Percentiles rank a stretch among this genome's conserved stretches.
These are phyloP conservation scores for Pholiota molesta DNA, from an alignment of 768 basidiomycete genomes.

Conservation along the genomic window DNA sequence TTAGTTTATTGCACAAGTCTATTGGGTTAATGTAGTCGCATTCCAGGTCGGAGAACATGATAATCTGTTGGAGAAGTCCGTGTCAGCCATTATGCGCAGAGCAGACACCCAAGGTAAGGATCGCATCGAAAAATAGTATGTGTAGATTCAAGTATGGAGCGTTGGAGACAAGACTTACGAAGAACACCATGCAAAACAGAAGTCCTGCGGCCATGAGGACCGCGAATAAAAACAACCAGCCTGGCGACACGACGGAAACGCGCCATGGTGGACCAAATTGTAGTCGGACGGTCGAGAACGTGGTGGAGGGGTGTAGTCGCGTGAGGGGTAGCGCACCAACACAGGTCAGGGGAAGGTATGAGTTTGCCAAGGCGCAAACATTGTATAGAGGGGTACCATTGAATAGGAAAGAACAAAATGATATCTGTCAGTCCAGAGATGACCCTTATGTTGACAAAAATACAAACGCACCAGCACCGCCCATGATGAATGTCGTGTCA, in stretches of 20 bases:
- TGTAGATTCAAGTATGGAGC: too few relatives aligned
- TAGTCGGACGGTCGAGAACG: constrained; percentile 4
- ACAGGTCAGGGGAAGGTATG: neutral
- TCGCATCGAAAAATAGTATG: constrained; percentile 1
- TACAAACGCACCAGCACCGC: constrained; percentile 41
- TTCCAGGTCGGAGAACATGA: constrained; percentile 99
- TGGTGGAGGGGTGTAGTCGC: neutral
- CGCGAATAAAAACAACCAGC: constrained; percentile 96
- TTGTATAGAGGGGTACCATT: neutral
- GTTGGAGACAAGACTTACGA: constrained; percentile 60
- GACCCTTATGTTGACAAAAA: neutral
- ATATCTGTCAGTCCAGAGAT: neutral
- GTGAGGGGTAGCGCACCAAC: neutral
- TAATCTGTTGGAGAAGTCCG: constrained; percentile 63
- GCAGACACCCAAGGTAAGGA: neutral
- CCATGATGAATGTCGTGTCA: constrained; percentile 35
- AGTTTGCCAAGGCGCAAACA: neutral
- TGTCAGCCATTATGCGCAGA: neutral
- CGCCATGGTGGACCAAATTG: neutral
- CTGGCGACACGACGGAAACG: constrained; percentile 39
- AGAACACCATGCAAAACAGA: constrained; percentile 99
- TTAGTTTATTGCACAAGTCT: constrained; percentile 99
- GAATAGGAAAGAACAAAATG: neutral
- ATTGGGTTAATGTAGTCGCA: constrained; percentile 99
- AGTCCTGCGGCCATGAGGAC: constrained; percentile 94